Evolutionary conservation across 768 basidiomycete species (phyloP), one percentile per base, ranked within the genome.

Genomic region (Rhodosporidiobolus odoratus): DNA sequence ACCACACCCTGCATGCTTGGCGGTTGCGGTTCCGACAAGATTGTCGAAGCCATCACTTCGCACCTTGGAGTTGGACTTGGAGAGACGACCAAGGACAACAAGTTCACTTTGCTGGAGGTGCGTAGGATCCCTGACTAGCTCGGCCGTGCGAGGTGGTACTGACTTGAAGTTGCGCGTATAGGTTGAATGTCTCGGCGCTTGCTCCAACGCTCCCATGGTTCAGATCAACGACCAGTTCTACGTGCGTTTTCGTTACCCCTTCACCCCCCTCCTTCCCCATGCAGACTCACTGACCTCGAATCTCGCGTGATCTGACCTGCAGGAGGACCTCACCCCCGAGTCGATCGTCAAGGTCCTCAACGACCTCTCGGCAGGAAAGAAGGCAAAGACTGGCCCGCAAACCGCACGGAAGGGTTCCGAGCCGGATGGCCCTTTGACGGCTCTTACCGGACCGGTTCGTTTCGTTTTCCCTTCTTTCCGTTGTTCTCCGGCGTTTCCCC

Each of bases 111-210:
- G 52, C 85, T 99, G 66, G 96, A 99, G 81, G 66, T 61, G 58
- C 30, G 66, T 35, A 12, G 4, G 8, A 5, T 12, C 23, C n/a
- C 27, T 56, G 4, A 10, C 35, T 5, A 12, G 6, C 5, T 8
- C n/a, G 34, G 16, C 23, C 6, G 13, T 3, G 12, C 2, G 27
- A 32, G 5, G n/a, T 8, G 2, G 8, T 15, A 15, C 41, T 64
- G 41, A 56, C 25, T 7, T 13, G 23, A 10, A 7, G 1, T 16
- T 5, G 17, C 30, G 19, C 40, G 4, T 5, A 6, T 52, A 67
- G 66, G 96, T 98, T 37, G 96, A 99, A 82, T 99, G 96, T 81
- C 88, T 97, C 77, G 96, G 96, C 66, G 95, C 96, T 63, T 99
- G 96, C 83, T 91, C 89, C 76, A 99, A 97, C 81, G 96, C 92